These are phyloP conservation scores for Spergularia azorica DNA, from an alignment of 179 eudicot species.

Conservation along the genomic window DNA sequence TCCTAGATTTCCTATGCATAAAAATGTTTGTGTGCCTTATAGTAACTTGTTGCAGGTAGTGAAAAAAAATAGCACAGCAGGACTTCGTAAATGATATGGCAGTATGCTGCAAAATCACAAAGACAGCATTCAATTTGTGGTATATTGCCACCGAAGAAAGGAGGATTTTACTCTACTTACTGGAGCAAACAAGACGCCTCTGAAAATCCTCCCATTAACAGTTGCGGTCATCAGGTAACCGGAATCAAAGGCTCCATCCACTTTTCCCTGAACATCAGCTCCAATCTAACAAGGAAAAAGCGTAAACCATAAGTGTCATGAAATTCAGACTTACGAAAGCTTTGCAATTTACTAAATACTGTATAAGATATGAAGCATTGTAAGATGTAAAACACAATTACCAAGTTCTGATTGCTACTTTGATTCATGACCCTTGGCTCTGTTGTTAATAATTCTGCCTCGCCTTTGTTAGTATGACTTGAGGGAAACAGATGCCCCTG, in stretches of 20 bases:
- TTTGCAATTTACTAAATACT: no score
- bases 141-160: no score
- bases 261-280: constrained; percentile 80
- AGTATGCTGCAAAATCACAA: neutral
- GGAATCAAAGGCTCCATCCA: constrained; percentile 91
- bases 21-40: no score
- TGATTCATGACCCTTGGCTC: constrained; percentile 37
- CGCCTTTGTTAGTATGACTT: constrained; percentile 24
- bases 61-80: no score
- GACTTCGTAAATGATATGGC: neutral
- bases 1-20: neutral
- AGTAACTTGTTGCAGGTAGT: no score
- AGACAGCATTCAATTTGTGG: neutral
- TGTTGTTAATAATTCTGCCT: constrained; percentile 17
- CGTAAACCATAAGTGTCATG: neutral
- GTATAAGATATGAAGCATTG: neutral
- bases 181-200: constrained; percentile 84
- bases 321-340: no score
- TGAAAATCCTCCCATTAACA: constrained; percentile 67
- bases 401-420: constrained; percentile 46
- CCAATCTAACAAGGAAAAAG: constrained; percentile 57
- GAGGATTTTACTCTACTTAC: constrained; percentile 35
- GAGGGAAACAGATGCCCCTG: constrained; percentile 24
- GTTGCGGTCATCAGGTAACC: constrained; percentile 92
- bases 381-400: constrained; percentile 23